Conservation (phyloP, 768 basidiomycete genomes). For the Lentinus brumalis region DNA sequence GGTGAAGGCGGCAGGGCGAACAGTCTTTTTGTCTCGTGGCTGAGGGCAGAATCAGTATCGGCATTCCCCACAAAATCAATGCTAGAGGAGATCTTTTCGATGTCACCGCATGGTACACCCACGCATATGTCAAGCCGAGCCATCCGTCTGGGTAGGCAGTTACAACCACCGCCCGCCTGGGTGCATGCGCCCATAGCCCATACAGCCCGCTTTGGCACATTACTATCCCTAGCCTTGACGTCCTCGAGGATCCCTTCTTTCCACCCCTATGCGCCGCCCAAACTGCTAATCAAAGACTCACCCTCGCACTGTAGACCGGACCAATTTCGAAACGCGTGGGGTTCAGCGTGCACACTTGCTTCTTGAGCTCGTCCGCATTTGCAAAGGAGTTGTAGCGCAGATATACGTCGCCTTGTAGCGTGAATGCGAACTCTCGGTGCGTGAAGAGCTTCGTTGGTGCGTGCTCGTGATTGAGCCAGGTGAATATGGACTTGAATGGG, state of each 20-base stretch:
- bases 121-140: too few relatives aligned
- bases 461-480: slow-evolving; percentile 94
- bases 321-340: slow-evolving; percentile 98
- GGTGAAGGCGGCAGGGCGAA: slow-evolving; percentile 65
- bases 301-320: slow-evolving; percentile 85
- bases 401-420: slow-evolving; percentile 87
- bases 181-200: too few relatives aligned
- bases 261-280: not conserved
- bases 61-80: too few relatives aligned
- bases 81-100: too few relatives aligned
- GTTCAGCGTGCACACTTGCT: slow-evolving; percentile 79
- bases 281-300: slow-evolving; percentile 42
- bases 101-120: too few relatives aligned
- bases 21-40: slow-evolving; percentile 89
- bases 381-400: slow-evolving; percentile 93
- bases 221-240: not conserved
- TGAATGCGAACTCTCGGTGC: slow-evolving; percentile 95
- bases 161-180: too few relatives aligned
- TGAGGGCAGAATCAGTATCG: slow-evolving; percentile 31
- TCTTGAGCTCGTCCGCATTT: slow-evolving; percentile 86
- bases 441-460: slow-evolving; percentile 80
- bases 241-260: not conserved
- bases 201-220: too few relatives aligned
- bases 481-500: slow-evolving; percentile 91
- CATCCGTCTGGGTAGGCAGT: too few relatives aligned